Conservation (phyloP, 164 flowering plant genomes). For the Vitis rupestris region DNA sequence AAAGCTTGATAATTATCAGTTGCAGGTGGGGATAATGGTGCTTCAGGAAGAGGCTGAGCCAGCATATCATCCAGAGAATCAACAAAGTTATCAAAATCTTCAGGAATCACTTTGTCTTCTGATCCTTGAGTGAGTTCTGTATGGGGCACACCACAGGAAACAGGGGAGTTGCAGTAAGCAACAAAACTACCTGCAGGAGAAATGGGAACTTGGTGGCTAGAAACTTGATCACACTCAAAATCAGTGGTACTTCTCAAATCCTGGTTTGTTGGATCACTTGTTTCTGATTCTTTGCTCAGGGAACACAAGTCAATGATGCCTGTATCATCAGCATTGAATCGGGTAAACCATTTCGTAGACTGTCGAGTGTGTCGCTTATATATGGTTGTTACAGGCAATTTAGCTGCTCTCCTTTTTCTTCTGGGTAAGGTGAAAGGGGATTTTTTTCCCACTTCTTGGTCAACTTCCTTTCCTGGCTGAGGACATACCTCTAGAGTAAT, state of each 20-base stretch:
- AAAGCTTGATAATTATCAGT: not conserved
- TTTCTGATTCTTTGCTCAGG: not conserved
- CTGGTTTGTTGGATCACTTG: not conserved
- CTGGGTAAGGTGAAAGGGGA: not conserved
- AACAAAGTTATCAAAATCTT: slow-evolving; percentile 17
- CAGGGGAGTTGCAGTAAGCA: no score
- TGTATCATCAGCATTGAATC: not conserved
- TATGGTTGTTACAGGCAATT: not conserved
- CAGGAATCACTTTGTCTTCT: not conserved
- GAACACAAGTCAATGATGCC: not conserved
- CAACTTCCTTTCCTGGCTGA: not conserved
- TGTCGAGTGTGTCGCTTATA: slow-evolving; percentile 12
- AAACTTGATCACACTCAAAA: slow-evolving; percentile 3
- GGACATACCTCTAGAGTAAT: not conserved
- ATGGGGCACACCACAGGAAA: no score
- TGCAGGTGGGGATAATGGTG: not conserved
- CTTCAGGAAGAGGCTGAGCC: slow-evolving; percentile 8
- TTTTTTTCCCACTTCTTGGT: not conserved
- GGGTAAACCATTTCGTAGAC: not conserved
- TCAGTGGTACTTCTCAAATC: not conserved
- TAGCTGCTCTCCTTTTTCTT: slow-evolving; percentile 4
- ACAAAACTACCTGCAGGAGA: not conserved
- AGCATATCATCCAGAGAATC: slow-evolving; percentile 19
- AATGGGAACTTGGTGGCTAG: not conserved
- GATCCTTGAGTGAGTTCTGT: not conserved